These are phyloP conservation scores for Tylopilus rubrobrunneus DNA, from an alignment of 768 basidiomycete species.

Conservation along the genomic window DNA sequence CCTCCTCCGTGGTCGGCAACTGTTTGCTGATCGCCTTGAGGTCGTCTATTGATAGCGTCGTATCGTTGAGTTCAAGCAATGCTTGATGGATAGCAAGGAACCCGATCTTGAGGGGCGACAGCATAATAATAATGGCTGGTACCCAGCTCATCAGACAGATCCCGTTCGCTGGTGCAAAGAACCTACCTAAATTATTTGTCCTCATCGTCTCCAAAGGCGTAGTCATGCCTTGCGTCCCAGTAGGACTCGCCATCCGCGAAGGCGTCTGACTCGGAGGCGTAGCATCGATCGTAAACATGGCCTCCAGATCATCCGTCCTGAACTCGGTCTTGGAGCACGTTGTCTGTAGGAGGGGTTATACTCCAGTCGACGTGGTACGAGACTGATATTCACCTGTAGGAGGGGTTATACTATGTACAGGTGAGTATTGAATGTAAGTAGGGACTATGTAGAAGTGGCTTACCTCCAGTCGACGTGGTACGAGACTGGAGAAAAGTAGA, in stretches of 20 bases:
- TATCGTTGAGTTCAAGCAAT: constrained; percentile 68
- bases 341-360: too few species aligned
- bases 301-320: constrained; percentile 67
- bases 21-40: constrained; percentile 71
- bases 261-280: constrained; percentile 37
- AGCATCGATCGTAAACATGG: constrained; percentile 63
- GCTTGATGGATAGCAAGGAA: constrained; percentile 66
- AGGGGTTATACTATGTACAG: too few species aligned
- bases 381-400: too few species aligned
- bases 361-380: too few species aligned
- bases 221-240: constrained; percentile 57
- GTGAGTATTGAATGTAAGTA: too few species aligned
- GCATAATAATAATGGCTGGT: constrained; percentile 81
- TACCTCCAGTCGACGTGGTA: too few species aligned
- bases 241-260: constrained; percentile 37
- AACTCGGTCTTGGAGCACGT: too few species aligned
- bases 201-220: constrained; percentile 77
- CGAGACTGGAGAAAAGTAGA: too few species aligned
- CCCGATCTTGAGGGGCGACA: constrained; percentile 67
- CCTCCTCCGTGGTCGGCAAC: constrained; percentile 81
- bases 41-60: constrained; percentile 64
- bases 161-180: neutral
- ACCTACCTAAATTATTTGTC: constrained; percentile 78
- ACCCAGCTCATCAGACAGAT: constrained; percentile 1
- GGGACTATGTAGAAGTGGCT: too few species aligned